Percentiles rank a stretch among this genome's conserved stretches.
phyloP scores from a whole-genome alignment of 805 yeast species.

The Pichia pseudocactophila region DNA sequence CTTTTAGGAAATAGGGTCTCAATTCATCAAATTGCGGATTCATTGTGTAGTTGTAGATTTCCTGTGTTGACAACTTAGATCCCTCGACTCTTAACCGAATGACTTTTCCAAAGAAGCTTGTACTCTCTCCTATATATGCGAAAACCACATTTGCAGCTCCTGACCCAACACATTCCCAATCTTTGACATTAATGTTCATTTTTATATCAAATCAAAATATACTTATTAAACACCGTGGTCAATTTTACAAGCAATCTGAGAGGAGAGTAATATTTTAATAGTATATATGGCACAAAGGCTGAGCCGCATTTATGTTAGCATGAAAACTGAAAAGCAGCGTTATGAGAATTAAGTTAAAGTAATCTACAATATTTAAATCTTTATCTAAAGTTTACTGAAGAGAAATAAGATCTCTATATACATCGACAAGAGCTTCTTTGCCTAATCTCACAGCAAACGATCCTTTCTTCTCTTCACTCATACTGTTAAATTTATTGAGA shows the following conservation, averaged over 20 bases:
- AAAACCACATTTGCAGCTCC: conserved; percentile 45
- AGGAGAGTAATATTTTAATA: no score
- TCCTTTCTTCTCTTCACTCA: conserved; percentile 50
- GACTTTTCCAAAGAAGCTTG: conserved; percentile 28
- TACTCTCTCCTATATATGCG: conserved; percentile 30
- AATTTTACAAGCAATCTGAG: no score
- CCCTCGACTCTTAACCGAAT: conserved; percentile 30
- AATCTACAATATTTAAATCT: no score
- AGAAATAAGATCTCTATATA: conserved; percentile 53
- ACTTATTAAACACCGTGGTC: no score
- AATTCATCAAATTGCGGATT: conserved; percentile 10
- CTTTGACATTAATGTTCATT: neutral
- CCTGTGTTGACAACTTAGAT: conserved; percentile 31
- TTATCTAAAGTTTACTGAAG: conserved; percentile 14
- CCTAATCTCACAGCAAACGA: conserved; percentile 50
- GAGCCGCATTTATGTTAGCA: no score
- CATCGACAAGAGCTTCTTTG: conserved; percentile 45
- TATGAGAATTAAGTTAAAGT: neutral
- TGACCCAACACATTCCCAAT: conserved; percentile 36
- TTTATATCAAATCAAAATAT: no score
- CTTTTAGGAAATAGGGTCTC: conserved; percentile 13
- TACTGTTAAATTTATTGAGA: conserved; percentile 41
- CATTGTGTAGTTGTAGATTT: conserved; percentile 34
- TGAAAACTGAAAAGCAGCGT: no score
- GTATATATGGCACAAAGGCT: no score